Evolutionary conservation across 2,329 filamentous ascomycete genomes (phyloP).

Genomic region (Diaporthe sp.): DNA sequence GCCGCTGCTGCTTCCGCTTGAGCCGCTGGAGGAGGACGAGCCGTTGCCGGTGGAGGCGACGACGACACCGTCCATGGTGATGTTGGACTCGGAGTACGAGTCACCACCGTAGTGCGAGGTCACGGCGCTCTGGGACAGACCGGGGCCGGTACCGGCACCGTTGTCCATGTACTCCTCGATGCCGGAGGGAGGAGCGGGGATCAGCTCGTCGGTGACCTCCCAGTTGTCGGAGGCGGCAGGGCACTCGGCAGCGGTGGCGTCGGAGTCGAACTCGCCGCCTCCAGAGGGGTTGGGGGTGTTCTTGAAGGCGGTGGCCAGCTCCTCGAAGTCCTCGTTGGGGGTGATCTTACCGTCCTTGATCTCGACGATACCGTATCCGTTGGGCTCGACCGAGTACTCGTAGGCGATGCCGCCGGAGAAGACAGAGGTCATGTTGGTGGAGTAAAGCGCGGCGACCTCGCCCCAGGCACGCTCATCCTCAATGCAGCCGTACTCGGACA

Average conservation of each 20-base stretch:
- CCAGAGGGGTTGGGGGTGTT: slow-evolving; percentile 66
- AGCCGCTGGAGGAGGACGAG: slow-evolving; percentile 14
- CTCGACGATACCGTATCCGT: slow-evolving; percentile 84
- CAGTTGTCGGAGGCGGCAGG: slow-evolving; percentile 63
- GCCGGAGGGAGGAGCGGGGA: slow-evolving; percentile 65
- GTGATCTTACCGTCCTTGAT: slow-evolving; percentile 68
- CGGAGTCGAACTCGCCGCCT: slow-evolving; percentile 63
- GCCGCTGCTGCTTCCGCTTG: slow-evolving; percentile 27
- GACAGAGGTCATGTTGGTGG: slow-evolving; percentile 83
- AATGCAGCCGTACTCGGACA: slow-evolving; percentile 95
- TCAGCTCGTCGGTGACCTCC: slow-evolving; percentile 63
- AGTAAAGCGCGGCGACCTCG: slow-evolving; percentile 86
- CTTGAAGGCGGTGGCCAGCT: slow-evolving; percentile 62
- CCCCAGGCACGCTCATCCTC: slow-evolving; percentile 85
- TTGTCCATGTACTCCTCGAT: slow-evolving; percentile 67
- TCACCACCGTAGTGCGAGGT: slow-evolving; percentile 38
- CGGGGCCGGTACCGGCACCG: slow-evolving; percentile 67
- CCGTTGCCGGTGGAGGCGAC: slow-evolving; percentile 32
- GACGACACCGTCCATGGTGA: slow-evolving; percentile 37
- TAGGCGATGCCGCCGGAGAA: slow-evolving; percentile 98
- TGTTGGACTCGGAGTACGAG: slow-evolving; percentile 37
- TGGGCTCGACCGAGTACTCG: slow-evolving; percentile 88
- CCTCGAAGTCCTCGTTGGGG: slow-evolving; percentile 73
- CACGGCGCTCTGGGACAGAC: slow-evolving; percentile 60
- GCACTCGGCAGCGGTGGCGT: slow-evolving; percentile 62